Conservation (phyloP, 345 rosid species). For the Brassica rapa region DNA sequence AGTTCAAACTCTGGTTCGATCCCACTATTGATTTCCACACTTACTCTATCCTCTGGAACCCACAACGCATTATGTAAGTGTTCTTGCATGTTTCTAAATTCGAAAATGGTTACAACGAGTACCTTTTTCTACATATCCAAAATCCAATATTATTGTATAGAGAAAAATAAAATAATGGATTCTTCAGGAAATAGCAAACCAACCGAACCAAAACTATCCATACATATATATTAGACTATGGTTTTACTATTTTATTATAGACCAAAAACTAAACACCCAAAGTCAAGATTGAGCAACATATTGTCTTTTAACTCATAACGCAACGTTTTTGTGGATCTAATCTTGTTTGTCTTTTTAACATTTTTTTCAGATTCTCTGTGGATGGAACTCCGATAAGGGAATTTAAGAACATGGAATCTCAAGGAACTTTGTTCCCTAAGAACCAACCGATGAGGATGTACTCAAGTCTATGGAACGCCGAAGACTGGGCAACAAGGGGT, state of each 20-base stretch:
- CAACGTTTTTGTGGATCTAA: not conserved
- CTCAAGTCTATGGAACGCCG: conserved; percentile 33
- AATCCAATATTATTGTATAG: not conserved
- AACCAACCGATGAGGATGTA: conserved; percentile 38
- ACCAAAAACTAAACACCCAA: not conserved
- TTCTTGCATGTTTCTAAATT: not conserved
- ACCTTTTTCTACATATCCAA: not conserved
- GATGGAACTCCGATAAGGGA: conserved; percentile 56
- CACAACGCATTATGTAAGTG: conserved; percentile 56
- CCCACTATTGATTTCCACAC: conserved; percentile 68
- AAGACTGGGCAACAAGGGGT: conserved; percentile 32
- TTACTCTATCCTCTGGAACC: conserved; percentile 67
- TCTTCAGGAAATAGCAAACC: not conserved
- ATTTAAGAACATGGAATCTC: conserved; percentile 50
- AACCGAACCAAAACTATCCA: not conserved
- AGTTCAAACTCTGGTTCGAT: conserved; percentile 68
- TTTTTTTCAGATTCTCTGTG: conserved; percentile 44
- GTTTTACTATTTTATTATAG: not conserved
- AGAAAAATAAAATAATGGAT: not conserved
- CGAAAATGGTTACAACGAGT: not conserved
- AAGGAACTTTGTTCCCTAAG: conserved; percentile 31
- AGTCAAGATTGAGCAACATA: not conserved
- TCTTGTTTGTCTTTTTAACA: not conserved
- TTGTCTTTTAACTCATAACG: not conserved
- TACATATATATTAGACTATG: not conserved